These are phyloP conservation scores for Epichloe scottii DNA, from an alignment of 2,329 filamentous ascomycete genomes.

Conservation along the genomic window DNA sequence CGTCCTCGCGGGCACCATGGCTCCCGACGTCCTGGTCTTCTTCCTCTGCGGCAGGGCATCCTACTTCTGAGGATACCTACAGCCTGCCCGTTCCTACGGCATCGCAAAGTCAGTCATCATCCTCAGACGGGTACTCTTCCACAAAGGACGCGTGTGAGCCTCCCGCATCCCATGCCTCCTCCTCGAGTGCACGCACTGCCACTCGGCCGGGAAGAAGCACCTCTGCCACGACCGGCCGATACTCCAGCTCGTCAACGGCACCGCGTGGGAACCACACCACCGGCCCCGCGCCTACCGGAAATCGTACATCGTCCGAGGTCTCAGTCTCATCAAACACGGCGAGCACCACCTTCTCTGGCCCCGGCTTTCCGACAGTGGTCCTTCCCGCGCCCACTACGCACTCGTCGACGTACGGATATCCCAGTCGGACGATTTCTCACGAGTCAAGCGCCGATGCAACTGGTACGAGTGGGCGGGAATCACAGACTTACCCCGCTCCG, in stretches of 20 bases:
- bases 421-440: neutral
- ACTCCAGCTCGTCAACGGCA: neutral
- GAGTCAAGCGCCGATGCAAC: conserved; percentile 1
- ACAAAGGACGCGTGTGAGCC: neutral
- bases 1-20: too few species aligned
- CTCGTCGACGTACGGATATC: neutral
- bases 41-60: too few species aligned
- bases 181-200: neutral
- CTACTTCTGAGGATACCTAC: too few species aligned
- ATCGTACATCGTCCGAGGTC: neutral
- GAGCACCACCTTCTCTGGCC: neutral
- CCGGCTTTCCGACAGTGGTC: neutral
- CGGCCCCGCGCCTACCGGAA: neutral
- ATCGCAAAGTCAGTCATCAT: neutral
- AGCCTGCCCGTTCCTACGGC: neutral
- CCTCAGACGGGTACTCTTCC: neutral
- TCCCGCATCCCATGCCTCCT: neutral
- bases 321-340: neutral
- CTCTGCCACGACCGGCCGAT: neutral
- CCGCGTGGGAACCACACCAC: neutral
- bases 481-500: neutral
- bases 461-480: neutral
- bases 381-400: neutral
- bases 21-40: too few species aligned
- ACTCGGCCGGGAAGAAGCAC: neutral